phyloP scores from a whole-genome alignment of 2,329 filamentous ascomycete genomes.

The Xylariales sp. region DNA sequence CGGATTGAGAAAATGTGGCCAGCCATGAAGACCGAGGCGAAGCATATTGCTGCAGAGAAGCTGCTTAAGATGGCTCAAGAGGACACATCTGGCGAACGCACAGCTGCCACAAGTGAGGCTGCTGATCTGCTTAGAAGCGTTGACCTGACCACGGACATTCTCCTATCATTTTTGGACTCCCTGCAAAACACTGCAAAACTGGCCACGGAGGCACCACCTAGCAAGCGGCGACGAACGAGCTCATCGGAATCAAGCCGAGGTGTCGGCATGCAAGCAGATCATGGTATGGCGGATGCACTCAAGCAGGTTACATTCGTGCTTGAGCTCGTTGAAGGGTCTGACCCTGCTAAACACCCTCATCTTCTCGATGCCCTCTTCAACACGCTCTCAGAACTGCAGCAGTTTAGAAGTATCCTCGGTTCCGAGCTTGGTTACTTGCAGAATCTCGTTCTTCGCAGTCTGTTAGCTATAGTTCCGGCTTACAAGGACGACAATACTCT shows the following conservation, averaged over 20 bases:
- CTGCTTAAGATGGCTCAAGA: constrained; percentile 59
- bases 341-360: constrained; percentile 68
- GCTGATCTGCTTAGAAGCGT: constrained; percentile 69
- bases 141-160: constrained; percentile 66
- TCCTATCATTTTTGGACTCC: constrained; percentile 67
- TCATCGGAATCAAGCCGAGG: constrained; percentile 59
- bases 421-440: constrained; percentile 90
- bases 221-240: constrained; percentile 66
- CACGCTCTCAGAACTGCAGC: constrained; percentile 79
- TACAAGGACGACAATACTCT: constrained; percentile 59
- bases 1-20: constrained; percentile 70
- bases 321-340: constrained; percentile 79
- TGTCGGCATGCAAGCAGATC: constrained; percentile 10
- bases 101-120: constrained; percentile 52
- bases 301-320: constrained; percentile 80
- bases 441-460: constrained; percentile 73
- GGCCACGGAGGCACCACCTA: constrained; percentile 64
- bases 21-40: constrained; percentile 60
- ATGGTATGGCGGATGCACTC: constrained; percentile 45
- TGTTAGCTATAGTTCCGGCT: constrained; percentile 78
- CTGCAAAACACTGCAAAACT: constrained; percentile 71
- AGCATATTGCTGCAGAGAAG: constrained; percentile 54
- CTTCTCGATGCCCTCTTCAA: constrained; percentile 78
- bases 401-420: constrained; percentile 73
- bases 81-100: constrained; percentile 29